A percentile compares a stretch with the other conserved stretches of the same genome.
These are phyloP conservation scores for Pythium insidiosum DNA, from an alignment of 352 stramenopile species.

Conservation along the genomic window DNA sequence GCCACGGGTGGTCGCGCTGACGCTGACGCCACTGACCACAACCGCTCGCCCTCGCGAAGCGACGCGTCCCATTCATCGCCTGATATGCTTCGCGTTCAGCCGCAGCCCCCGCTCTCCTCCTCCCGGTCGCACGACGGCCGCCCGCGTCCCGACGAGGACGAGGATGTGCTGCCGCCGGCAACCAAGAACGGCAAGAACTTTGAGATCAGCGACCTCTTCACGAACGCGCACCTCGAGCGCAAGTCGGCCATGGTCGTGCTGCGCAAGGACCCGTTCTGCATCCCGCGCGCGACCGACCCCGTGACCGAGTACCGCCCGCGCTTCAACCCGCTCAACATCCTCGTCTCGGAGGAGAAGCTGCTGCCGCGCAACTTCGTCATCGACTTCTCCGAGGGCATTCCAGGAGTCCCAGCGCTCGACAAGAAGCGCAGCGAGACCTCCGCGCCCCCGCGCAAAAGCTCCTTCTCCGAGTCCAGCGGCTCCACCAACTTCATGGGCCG, in stretches of 20 bases:
- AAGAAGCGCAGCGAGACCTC: neutral
- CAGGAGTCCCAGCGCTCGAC: slow-evolving; percentile 4
- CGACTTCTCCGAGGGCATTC: slow-evolving; percentile 35
- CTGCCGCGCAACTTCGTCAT: slow-evolving; percentile 54
- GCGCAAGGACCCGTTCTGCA: slow-evolving; percentile 53
- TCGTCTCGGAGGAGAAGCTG: slow-evolving; percentile 60
- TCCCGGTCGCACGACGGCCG: neutral
- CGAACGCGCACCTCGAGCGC: slow-evolving; percentile 11
- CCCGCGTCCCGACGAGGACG: slow-evolving; percentile 9
- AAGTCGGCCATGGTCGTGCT: slow-evolving; percentile 14
- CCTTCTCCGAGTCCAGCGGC: neutral
- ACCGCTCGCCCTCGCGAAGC: too few species aligned
- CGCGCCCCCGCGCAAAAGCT: slow-evolving; percentile 1
- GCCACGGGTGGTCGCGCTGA: too few species aligned
- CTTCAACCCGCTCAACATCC: slow-evolving; percentile 68
- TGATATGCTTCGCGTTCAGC: too few species aligned
- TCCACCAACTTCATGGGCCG: slow-evolving; percentile 1
- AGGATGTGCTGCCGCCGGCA: slow-evolving; percentile 10
- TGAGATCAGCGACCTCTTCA: slow-evolving; percentile 14
- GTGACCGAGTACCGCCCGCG: slow-evolving; percentile 54
- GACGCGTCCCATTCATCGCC: too few species aligned
- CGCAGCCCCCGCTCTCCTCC: too few species aligned
- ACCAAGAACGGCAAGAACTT: slow-evolving; percentile 8
- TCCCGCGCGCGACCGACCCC: slow-evolving; percentile 66
- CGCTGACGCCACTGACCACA: too few species aligned